phyloP scores from a whole-genome alignment of 495 filamentous ascomycete genomes.

The Parathielavia hyrcaniae region DNA sequence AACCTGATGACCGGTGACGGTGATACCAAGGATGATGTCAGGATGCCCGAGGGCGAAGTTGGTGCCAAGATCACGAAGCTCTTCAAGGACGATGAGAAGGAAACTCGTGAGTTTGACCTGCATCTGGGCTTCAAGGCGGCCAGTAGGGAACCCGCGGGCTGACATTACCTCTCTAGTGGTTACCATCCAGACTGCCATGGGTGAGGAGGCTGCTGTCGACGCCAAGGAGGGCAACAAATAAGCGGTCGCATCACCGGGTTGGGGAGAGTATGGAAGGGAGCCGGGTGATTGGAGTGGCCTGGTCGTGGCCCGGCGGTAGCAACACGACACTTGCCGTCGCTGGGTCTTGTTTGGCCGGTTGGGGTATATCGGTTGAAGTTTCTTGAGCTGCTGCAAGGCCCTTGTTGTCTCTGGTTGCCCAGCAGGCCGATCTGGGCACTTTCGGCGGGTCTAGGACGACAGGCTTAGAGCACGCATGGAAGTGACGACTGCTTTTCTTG shows the following conservation, averaged over 20 bases:
- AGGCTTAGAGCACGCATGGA: constrained; percentile 23
- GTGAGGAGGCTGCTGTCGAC: constrained; percentile 86
- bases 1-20: constrained; percentile 78
- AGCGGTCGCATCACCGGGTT: constrained; percentile 5
- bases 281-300: constrained; percentile 15
- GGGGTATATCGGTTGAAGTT: constrained; percentile 26
- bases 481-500: constrained; percentile 31
- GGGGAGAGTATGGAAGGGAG: constrained; percentile 7
- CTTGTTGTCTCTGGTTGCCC: constrained; percentile 16
- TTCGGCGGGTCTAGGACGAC: constrained; percentile 20
- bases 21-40: constrained; percentile 87
- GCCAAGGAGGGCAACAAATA: constrained; percentile 75
- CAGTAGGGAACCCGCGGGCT: constrained; percentile 9
- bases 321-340: constrained; percentile 14
- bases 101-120: constrained; percentile 65
- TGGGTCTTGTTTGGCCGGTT: constrained; percentile 16
- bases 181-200: constrained; percentile 89
- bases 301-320: constrained; percentile 18
- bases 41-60: constrained; percentile 81
- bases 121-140: neutral
- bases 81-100: constrained; percentile 58
- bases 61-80: constrained; percentile 73
- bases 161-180: constrained; percentile 55
- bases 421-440: constrained; percentile 22
- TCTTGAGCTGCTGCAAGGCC: constrained; percentile 26